Base-by-base conservation (phyloP, 2,329 filamentous ascomycete species). In the Beauveria scarabaeidicola region DNA sequence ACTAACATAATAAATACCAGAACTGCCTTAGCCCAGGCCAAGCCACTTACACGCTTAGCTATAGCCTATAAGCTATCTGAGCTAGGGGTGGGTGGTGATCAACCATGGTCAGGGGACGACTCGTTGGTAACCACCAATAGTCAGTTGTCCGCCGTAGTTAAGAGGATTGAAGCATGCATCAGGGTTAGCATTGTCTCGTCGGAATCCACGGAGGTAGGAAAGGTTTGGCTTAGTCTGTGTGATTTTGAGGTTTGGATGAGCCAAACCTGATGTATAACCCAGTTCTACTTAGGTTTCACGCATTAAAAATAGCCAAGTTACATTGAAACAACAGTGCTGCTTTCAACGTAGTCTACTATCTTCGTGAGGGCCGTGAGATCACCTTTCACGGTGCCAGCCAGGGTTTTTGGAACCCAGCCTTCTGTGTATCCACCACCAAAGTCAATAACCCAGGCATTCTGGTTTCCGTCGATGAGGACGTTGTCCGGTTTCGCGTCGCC, bases 381-480 rank as follows among this genome's bases (percentile, higher is more conserved):
- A 6, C 66, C 63, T 50, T 61, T 61, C 21, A 64, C 29, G 1
- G 63, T 66, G 13, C 62, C 62, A 5, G 61, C 53, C 44, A 58
- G 54, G 8, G 65, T 61, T 47, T 60, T 11, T 11, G 63, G 61
- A 9, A 68, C 63, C 64, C 66, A 68, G 10, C 67, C 66, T 8
- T 54, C 38, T 1, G 64, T 67, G 13, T 64, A 66, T n/a, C 67
- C 63, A 19, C 66, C 65, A 6, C 63, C 65, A 59, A 68, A 68
- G 50, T 68, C 66, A 9, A 64, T 61, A 3, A 68, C 55, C 67
- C 66, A 69, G 1, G 66, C 61, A 52, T 68, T 61, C 7, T 65
- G 63, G 17, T 63, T 8, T 23, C 58, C 51, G 46, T 67, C 66
- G 23, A 69, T 61, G 6, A 69, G 51, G 15, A 68, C 53, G 43